Conservation (phyloP, 2,329 filamentous ascomycete species). For the Kalmusia sp. region DNA sequence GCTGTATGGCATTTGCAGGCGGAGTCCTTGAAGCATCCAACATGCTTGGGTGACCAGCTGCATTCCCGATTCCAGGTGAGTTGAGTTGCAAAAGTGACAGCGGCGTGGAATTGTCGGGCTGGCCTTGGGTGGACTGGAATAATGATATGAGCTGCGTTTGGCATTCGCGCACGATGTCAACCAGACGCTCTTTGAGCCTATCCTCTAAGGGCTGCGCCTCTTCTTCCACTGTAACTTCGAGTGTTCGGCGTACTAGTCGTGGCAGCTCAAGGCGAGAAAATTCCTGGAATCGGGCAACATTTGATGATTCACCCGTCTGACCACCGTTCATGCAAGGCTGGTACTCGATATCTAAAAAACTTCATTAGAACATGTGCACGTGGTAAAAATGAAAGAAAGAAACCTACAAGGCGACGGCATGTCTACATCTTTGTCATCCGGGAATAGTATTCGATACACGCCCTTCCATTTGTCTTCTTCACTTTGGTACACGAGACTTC, state of each 20-base stretch:
- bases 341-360: slow-evolving; percentile 24
- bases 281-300: slow-evolving; percentile 27
- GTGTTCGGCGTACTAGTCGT: slow-evolving; percentile 30
- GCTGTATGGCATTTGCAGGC: neutral
- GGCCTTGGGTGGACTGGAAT: slow-evolving; percentile 13
- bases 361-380: neutral
- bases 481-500: slow-evolving; percentile 20
- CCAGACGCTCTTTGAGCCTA: slow-evolving; percentile 31
- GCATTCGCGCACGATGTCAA: slow-evolving; percentile 32
- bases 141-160: slow-evolving; percentile 28
- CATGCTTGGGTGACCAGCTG: neutral
- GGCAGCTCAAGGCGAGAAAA: slow-evolving; percentile 33
- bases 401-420: slow-evolving; percentile 33
- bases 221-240: slow-evolving; percentile 31
- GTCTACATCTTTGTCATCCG: slow-evolving; percentile 24
- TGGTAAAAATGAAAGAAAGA: neutral
- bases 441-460: slow-evolving; percentile 32
- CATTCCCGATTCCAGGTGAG: neutral
- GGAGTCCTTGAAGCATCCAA: neutral
- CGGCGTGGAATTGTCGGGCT: neutral
- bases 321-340: slow-evolving; percentile 16
- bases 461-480: slow-evolving; percentile 37
- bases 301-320: slow-evolving; percentile 15
- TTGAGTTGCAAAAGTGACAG: slow-evolving; percentile 5
- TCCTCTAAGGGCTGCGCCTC: slow-evolving; percentile 35